Percentiles rank a stretch among this genome's conserved stretches.
phyloP scores from a whole-genome alignment of 78 protist genomes.

The Anaeramoeba flamelloides region DNA sequence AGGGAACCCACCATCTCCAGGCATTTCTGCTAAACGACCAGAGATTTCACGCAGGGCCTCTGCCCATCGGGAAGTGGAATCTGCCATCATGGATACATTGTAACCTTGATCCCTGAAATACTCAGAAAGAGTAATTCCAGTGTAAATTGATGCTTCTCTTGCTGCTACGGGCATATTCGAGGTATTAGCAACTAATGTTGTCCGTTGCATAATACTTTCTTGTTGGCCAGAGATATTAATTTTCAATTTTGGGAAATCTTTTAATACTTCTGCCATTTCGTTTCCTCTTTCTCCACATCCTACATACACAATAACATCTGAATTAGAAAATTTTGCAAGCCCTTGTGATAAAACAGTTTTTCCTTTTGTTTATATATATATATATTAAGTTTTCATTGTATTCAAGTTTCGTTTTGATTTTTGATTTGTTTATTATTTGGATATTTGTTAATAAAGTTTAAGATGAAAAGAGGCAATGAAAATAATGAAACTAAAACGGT shows the following conservation, averaged over 20 bases:
- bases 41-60: slow-evolving; percentile 99
- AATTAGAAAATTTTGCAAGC: slow-evolving; percentile 96
- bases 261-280: slow-evolving; percentile 99
- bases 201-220: slow-evolving; percentile 95
- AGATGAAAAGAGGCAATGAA: too few species aligned
- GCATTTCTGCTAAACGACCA: slow-evolving; percentile 99
- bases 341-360: slow-evolving; percentile 99
- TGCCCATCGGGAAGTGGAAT: slow-evolving; percentile 72
- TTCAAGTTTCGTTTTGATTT: too few species aligned
- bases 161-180: slow-evolving; percentile 99
- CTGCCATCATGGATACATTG: slow-evolving; percentile 92
- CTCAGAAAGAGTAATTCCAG: slow-evolving; percentile 95
- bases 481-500: too few species aligned
- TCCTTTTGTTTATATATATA: too few species aligned
- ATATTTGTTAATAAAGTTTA: too few species aligned
- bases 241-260: slow-evolving; percentile 86
- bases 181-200: slow-evolving; percentile 98
- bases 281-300: slow-evolving; percentile 98
- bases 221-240: slow-evolving; percentile 34
- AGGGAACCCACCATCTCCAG: slow-evolving; percentile 98
- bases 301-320: slow-evolving; percentile 96
- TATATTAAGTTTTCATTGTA: too few species aligned
- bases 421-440: too few species aligned
- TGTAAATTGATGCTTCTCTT: slow-evolving; percentile 99
- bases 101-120: slow-evolving; percentile 97